These are phyloP conservation scores for Aspergillus texensis DNA, from an alignment of 2,329 filamentous ascomycete species.

Conservation along the genomic window DNA sequence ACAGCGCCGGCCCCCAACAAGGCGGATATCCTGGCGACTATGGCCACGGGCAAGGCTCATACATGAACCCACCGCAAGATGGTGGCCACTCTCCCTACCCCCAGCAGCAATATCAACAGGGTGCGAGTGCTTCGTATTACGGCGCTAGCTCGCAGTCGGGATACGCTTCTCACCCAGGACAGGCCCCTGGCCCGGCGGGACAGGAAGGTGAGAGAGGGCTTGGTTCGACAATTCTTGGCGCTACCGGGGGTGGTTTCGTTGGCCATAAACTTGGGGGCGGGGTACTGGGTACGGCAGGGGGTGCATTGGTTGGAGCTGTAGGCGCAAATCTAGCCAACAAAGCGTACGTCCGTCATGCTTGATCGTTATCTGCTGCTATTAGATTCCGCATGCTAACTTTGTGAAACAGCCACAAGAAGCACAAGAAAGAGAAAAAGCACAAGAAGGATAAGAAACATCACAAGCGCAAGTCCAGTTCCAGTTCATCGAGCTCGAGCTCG, in stretches of 20 bases:
- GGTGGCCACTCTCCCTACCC: slow-evolving; percentile 32
- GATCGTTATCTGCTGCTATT: slow-evolving; percentile 5
- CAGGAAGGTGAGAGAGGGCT: slow-evolving; percentile 39
- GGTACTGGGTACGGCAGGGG: slow-evolving; percentile 35
- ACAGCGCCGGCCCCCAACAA: slow-evolving; percentile 13
- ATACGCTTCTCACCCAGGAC: slow-evolving; percentile 23
- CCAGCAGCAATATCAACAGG: slow-evolving; percentile 26
- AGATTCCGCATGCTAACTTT: slow-evolving; percentile 7
- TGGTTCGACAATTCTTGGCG: slow-evolving; percentile 41
- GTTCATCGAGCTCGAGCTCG: slow-evolving; percentile 12
- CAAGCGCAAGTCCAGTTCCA: slow-evolving; percentile 20
- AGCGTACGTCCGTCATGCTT: slow-evolving; percentile 24
- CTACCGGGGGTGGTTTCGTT: slow-evolving; percentile 39
- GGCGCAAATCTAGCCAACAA: slow-evolving; percentile 35
- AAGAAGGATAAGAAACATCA: slow-evolving; percentile 17
- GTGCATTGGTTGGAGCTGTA: slow-evolving; percentile 36
- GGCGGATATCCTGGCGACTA: slow-evolving; percentile 22
- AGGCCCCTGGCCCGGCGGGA: slow-evolving; percentile 20
- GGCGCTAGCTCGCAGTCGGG: slow-evolving; percentile 21
- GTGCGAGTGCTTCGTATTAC: slow-evolving; percentile 38
- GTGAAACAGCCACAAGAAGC: slow-evolving; percentile 27
- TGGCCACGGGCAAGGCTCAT: slow-evolving; percentile 27
- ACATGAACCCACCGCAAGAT: slow-evolving; percentile 26
- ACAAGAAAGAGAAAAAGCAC: slow-evolving; percentile 29
- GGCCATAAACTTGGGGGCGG: slow-evolving; percentile 41